These are phyloP conservation scores for Leptoxyphium fumago DNA, from an alignment of 2,329 filamentous ascomycete species.

Conservation along the genomic window DNA sequence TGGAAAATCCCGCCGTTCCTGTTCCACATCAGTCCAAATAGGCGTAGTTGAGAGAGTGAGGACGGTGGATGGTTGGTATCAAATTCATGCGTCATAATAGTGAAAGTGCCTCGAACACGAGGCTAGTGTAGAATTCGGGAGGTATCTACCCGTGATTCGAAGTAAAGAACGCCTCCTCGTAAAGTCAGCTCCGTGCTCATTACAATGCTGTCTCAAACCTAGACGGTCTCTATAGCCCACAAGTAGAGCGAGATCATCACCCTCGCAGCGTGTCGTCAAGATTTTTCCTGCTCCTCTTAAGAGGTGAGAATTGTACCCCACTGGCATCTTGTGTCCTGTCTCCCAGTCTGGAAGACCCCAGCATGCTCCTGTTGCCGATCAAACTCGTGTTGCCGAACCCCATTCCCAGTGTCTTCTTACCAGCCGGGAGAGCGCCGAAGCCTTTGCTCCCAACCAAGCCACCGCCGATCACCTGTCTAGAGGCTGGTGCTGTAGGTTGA, in stretches of 20 bases:
- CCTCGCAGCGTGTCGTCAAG: constrained; percentile 20
- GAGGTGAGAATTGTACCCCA: constrained; percentile 23
- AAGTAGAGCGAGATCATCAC: background rate
- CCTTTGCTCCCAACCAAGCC: constrained; percentile 17
- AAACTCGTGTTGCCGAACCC: constrained; percentile 2
- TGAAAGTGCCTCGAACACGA: no score
- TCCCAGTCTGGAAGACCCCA: constrained; percentile 9
- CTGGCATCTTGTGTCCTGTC: constrained; percentile 18
- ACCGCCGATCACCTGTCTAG: constrained; percentile 3
- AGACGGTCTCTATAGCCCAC: no score
- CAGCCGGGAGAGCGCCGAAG: constrained; percentile 16
- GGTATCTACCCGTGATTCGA: background rate
- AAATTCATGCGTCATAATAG: no score
- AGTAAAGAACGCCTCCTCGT: background rate
- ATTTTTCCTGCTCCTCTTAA: constrained; percentile 19
- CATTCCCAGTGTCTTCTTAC: constrained; percentile 13
- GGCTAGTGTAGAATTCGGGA: background rate
- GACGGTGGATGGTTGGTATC: no score
- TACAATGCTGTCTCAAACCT: background rate
- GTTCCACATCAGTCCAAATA: no score
- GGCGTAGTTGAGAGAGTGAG: no score
- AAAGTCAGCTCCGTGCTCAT: background rate
- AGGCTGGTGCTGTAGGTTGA: constrained; percentile 9
- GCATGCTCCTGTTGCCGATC: constrained; percentile 4
- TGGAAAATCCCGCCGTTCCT: no score